Base-by-base conservation (phyloP, 495 filamentous ascomycete species). In the Sordaria brevicollis region DNA sequence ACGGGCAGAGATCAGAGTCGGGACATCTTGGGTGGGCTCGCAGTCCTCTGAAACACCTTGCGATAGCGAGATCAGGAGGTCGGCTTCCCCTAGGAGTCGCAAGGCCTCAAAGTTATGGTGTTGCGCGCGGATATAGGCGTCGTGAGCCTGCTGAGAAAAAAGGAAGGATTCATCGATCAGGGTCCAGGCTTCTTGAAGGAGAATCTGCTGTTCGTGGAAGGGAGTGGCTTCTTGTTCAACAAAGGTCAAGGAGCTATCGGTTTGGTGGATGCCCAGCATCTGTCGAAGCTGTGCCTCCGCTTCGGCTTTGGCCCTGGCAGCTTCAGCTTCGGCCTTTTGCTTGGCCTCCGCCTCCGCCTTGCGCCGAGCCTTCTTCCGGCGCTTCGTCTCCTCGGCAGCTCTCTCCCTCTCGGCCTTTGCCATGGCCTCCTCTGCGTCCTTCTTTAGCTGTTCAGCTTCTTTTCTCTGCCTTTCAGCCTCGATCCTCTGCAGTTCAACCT, bases 401-500 rank as follows among this genome's bases (percentile, higher is more conserved):
- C 33, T 62, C 25, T 62, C 49, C 49, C 49, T 31, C 5, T 62
- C 2, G 1, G 25, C 25, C 25, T 6, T 17, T 3, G 3, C 25
- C 5, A 0, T 57, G 0, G 25, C 25, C 0, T 31, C 49, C 13
- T 57, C 5, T 8, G 3, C 49, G 0, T 57, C 5, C 5, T 31
- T 57, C 11, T 57, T 29, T 1, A 49, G n/a, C 39, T 19, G 39
- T 9, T 43, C 39, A 3, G 35, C 35, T 10, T 36, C 7, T 1
- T 36, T 36, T 10, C 1, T 7, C 35, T 7, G 9, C 19, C 5
- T 1, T 0, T 49, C 49, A 31, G 11, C 49, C 0, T 57, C 49
- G n/a, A n/a, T 36, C 35, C 1, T 7, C 35, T 7, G 9, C 19
- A 4, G 3, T 0, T 49, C 49, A 31, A 5, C 49, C 0, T 57